A percentile compares a stretch with the other conserved stretches of the same genome.
phyloP scores from a whole-genome alignment of 148 eudicot species.

The Rhododendron henanense region DNA sequence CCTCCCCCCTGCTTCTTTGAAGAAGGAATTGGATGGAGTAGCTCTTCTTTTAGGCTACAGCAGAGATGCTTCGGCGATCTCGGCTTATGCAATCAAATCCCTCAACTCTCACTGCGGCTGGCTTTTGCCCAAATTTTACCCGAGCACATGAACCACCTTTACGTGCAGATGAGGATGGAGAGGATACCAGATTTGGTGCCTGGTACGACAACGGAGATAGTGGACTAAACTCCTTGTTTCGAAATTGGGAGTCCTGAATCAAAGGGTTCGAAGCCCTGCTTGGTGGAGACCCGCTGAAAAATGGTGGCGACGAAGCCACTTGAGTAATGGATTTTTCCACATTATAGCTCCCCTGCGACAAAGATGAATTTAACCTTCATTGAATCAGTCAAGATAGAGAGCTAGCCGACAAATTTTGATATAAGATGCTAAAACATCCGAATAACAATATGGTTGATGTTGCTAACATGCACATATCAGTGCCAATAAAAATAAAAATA shows the following conservation, averaged over 20 bases:
- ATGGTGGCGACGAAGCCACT: constrained; percentile 61
- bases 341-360: constrained; percentile 33
- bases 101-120: constrained; percentile 52
- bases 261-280: constrained; percentile 61
- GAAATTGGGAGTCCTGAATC: constrained; percentile 55
- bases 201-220: constrained; percentile 18
- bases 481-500: too few species aligned
- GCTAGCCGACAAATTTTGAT: background rate
- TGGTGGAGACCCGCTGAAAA: constrained; percentile 71
- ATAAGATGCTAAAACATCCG: background rate
- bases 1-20: background rate
- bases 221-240: constrained; percentile 19
- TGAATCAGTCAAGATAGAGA: background rate
- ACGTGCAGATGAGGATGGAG: constrained; percentile 30
- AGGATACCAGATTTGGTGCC: constrained; percentile 17
- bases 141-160: constrained; percentile 47
- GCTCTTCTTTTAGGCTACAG: constrained; percentile 33
- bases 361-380: background rate
- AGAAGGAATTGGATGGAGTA: background rate
- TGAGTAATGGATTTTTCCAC: constrained; percentile 29
- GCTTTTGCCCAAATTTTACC: constrained; percentile 33
- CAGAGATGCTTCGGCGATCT: constrained; percentile 47
- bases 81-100: constrained; percentile 58
- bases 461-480: background rate
- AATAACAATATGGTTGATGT: background rate